These are phyloP conservation scores for Lentinula edodes DNA, from an alignment of 768 basidiomycete species.

Conservation along the genomic window DNA sequence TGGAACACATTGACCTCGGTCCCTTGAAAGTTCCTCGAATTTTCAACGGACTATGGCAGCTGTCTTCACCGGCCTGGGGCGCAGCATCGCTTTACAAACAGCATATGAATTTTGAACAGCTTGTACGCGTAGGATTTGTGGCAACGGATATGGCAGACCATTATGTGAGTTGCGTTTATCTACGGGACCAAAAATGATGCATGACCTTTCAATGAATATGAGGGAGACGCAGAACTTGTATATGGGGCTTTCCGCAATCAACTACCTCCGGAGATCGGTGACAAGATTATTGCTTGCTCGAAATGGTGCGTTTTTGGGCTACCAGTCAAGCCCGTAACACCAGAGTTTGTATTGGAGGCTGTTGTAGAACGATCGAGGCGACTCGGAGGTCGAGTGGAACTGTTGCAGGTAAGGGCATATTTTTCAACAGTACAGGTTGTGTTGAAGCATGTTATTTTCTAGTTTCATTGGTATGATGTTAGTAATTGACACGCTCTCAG, in stretches of 20 bases:
- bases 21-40: slow-evolving; percentile 38
- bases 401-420: slow-evolving; percentile 42
- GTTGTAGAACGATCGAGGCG: slow-evolving; percentile 46
- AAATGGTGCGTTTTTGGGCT: slow-evolving; percentile 57
- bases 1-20: slow-evolving; percentile 26
- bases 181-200: not conserved
- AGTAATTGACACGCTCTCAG: not conserved
- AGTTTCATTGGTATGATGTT: slow-evolving; percentile 60
- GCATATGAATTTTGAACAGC: not conserved
- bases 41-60: slow-evolving; percentile 56
- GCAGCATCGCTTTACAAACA: slow-evolving; percentile 25
- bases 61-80: slow-evolving; percentile 59
- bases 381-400: slow-evolving; percentile 38
- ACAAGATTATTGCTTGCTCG: slow-evolving; percentile 43
- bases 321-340: slow-evolving; percentile 27
- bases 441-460: not conserved
- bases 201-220: not conserved
- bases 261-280: slow-evolving; percentile 15
- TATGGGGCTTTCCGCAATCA: slow-evolving; percentile 45
- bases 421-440: not conserved
- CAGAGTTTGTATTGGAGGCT: slow-evolving; percentile 39
- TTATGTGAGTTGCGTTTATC: slow-evolving; percentile 7
- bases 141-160: slow-evolving; percentile 16
- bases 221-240: slow-evolving; percentile 15
- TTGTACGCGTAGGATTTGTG: slow-evolving; percentile 6